Evolutionary conservation across 257 asterid genomes (phyloP).

Genomic region (Agastache rugosa): DNA sequence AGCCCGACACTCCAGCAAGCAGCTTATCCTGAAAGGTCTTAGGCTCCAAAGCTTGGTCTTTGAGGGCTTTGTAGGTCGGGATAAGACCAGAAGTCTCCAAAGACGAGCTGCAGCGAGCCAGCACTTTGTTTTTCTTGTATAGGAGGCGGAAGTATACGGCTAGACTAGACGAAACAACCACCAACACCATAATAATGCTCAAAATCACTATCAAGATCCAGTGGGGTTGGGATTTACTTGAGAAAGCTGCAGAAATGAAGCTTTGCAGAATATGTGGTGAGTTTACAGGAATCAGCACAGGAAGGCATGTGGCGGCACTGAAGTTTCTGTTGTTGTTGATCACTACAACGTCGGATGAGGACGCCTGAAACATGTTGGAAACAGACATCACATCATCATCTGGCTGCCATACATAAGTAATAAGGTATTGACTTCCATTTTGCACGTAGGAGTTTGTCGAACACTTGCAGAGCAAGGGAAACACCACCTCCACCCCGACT

Average conservation of each 20-base stretch:
- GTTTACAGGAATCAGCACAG: slow-evolving; percentile 61
- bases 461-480: slow-evolving; percentile 77
- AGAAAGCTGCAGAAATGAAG: slow-evolving; percentile 34
- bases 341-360: slow-evolving; percentile 42
- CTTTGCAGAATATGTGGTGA: slow-evolving; percentile 44
- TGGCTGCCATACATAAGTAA: slow-evolving; percentile 84
- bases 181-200: slow-evolving; percentile 34
- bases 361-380: slow-evolving; percentile 60
- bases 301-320: slow-evolving; percentile 61
- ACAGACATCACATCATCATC: slow-evolving; percentile 55
- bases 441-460: slow-evolving; percentile 37
- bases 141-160: slow-evolving; percentile 33
- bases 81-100: slow-evolving; percentile 45
- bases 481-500: slow-evolving; percentile 51
- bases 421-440: slow-evolving; percentile 45
- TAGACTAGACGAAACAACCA: slow-evolving; percentile 43
- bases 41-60: slow-evolving; percentile 29
- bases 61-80: slow-evolving; percentile 32
- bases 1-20: slow-evolving; percentile 75
- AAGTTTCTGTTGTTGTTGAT: slow-evolving; percentile 64
- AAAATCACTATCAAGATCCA: slow-evolving; percentile 39
- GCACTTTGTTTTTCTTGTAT: slow-evolving; percentile 44
- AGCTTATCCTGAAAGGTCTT: slow-evolving; percentile 64
- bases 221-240: slow-evolving; percentile 38
- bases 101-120: slow-evolving; percentile 41